phyloP scores from a whole-genome alignment of 1,284 basidiomycete species.

The Afroboletus lepidellus region DNA sequence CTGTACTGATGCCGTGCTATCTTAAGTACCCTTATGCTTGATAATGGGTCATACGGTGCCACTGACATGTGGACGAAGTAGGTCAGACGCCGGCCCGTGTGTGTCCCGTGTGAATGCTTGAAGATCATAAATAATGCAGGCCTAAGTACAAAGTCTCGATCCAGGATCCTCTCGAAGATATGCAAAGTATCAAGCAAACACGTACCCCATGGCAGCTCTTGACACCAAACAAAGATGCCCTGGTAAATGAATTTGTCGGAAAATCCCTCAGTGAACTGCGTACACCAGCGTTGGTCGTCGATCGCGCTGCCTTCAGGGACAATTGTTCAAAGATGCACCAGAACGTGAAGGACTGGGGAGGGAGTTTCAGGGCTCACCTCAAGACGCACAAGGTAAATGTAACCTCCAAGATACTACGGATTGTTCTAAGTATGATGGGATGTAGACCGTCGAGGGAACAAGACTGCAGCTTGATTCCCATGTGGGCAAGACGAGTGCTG shows the following conservation, averaged over 20 bases:
- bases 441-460: conserved; percentile 71
- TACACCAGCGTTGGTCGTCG: conserved; percentile 79
- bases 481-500: conserved; percentile 52
- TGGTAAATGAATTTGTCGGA: conserved; percentile 61
- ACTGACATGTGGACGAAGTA: conserved; percentile 7
- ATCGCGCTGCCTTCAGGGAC: conserved; percentile 62
- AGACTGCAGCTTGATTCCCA: conserved; percentile 62
- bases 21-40: conserved; percentile 16
- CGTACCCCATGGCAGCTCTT: conserved; percentile 48
- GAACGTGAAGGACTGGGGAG: conserved; percentile 61
- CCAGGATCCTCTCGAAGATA: conserved; percentile 5
- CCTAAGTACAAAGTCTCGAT: neutral
- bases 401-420: neutral
- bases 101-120: neutral
- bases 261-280: conserved; percentile 58
- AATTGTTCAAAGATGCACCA: conserved; percentile 76
- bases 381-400: conserved; percentile 75
- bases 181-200: conserved; percentile 41
- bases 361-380: conserved; percentile 76
- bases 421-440: conserved; percentile 9
- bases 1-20: neutral
- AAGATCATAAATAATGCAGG: conserved; percentile 12
- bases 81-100: conserved; percentile 7
- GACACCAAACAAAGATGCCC: conserved; percentile 50
- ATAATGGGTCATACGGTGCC: neutral